Base-by-base conservation (phyloP, 2,329 filamentous ascomycete species). In the Teratosphaeria destructans region DNA sequence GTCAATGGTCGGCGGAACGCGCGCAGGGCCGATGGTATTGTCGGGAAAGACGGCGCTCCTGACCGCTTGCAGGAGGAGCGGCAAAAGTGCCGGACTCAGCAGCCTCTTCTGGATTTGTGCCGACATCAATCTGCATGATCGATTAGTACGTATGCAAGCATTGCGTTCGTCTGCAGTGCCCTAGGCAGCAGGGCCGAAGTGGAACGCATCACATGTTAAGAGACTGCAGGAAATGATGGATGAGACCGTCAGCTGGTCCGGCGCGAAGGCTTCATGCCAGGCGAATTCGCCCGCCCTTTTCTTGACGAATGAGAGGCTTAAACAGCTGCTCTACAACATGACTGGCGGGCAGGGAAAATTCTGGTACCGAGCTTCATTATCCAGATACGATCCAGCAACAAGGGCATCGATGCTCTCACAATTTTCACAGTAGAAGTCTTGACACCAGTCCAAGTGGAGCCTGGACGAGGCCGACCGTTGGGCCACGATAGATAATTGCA, bases 11-110 rank as follows among this genome's bases (percentile, higher is more conserved):
- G 86, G 81, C 57, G 80, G 75, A 65, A 86, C 76, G 61, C 82
- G 80, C 67, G 85, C 78, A 64, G 84, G 81, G 61, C 85, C 87
- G 62, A 87, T 85, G 67, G 83, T 80, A 74, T 95, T 95, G 75
- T 90, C 88, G 65, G 94, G 93, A 72, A 96, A 97, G 59, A 97
- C 78, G 62, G 88, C 83, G 68, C 83, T 84, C 71, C 94, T 88
- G 68, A 89, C 80, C 65, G 85, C 82, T 71, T 85, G 83, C 68
- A 93, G 81, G 35, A 78, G 67, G 55, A 73, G 69, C 59, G 78
- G 77, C 35, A 81, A 65, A 61, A 74, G 72, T 63, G 72, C 69
- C 62, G 78, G 74, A 68, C 75, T 73, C 60, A 78, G 69, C 57
- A 80, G 63, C 55, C 65, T 71, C 54, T 68, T 71, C 63, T 74